Evolutionary conservation across 225 moss, liverwort and hornwort species (phyloP).

Genomic region (Pleurozium schreberi): DNA sequence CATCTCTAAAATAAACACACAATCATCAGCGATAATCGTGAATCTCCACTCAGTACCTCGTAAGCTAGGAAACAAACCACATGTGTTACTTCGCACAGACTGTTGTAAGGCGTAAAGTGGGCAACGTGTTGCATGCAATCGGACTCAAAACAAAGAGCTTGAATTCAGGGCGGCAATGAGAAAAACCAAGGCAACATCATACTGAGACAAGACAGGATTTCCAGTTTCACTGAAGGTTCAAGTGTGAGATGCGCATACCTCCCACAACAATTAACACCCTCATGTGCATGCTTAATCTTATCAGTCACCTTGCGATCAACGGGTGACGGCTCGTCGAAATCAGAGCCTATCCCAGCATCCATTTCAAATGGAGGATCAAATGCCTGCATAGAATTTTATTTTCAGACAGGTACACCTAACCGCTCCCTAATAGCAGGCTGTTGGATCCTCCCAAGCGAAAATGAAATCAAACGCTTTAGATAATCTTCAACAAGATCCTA

Average conservation of each 20-base stretch:
- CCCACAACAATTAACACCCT: constrained; percentile 9
- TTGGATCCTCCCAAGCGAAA: background rate
- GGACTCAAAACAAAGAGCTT: background rate
- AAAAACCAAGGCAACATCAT: background rate
- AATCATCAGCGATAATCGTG: background rate
- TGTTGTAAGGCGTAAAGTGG: background rate
- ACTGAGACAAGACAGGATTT: background rate
- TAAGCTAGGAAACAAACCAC: background rate
- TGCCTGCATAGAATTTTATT: constrained; percentile 28
- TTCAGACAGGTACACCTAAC: background rate
- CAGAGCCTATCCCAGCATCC: constrained; percentile 29
- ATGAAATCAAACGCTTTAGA: background rate
- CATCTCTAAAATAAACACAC: constrained; percentile 27
- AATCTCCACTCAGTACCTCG: background rate
- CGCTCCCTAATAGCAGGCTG: background rate
- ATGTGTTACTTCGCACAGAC: background rate
- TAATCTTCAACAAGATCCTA: background rate
- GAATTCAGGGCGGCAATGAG: background rate
- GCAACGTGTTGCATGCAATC: background rate
- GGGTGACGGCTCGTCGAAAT: constrained; percentile 5
- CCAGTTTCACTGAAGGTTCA: background rate
- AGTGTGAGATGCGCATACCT: constrained; percentile 19
- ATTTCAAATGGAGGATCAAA: constrained; percentile 80
- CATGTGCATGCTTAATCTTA: constrained; percentile 6
- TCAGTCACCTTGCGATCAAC: constrained; percentile 8